Percentiles rank a stretch among this genome's conserved stretches.
These are phyloP conservation scores for Penicillium odoratum DNA, from an alignment of 495 filamentous ascomycete species.

Conservation along the genomic window DNA sequence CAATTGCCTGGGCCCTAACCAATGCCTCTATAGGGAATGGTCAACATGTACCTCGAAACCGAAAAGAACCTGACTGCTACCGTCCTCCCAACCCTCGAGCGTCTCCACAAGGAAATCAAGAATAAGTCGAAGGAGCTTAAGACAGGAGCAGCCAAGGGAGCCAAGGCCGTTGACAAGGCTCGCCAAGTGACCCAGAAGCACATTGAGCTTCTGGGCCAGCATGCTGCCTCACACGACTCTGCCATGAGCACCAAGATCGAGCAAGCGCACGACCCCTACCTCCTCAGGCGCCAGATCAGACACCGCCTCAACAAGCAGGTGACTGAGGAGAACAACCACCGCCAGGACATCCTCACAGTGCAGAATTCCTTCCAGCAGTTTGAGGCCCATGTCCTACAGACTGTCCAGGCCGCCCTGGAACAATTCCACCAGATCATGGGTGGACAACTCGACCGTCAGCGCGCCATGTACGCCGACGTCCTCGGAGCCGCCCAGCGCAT, in stretches of 20 bases:
- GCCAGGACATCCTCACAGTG: conserved; percentile 82
- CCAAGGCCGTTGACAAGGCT: conserved; percentile 89
- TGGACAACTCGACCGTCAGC: conserved; percentile 77
- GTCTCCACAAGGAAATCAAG: conserved; percentile 94
- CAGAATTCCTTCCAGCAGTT: conserved; percentile 88
- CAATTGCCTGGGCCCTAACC: not conserved
- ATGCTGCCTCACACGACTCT: conserved; percentile 73
- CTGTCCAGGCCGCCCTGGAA: conserved; percentile 77
- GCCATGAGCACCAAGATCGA: conserved; percentile 62
- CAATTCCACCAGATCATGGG: conserved; percentile 75
- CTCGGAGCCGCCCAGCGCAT: conserved; percentile 73
- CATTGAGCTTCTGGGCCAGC: conserved; percentile 87
- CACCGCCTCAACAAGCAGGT: conserved; percentile 89
- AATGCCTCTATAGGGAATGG: conserved; percentile 57
- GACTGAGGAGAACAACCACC: conserved; percentile 90
- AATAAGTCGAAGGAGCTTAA: conserved; percentile 85
- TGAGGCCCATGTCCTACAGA: conserved; percentile 79
- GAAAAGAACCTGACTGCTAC: conserved; percentile 81
- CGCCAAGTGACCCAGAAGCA: conserved; percentile 87
- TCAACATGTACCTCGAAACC: conserved; percentile 83
- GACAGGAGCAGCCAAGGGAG: conserved; percentile 78
- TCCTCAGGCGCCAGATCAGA: conserved; percentile 76
- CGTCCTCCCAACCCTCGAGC: conserved; percentile 83
- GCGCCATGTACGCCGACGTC: conserved; percentile 80
- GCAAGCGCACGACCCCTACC: conserved; percentile 78